Conservation (phyloP, 129 eudicot genomes). For the Tagetes patula region DNA sequence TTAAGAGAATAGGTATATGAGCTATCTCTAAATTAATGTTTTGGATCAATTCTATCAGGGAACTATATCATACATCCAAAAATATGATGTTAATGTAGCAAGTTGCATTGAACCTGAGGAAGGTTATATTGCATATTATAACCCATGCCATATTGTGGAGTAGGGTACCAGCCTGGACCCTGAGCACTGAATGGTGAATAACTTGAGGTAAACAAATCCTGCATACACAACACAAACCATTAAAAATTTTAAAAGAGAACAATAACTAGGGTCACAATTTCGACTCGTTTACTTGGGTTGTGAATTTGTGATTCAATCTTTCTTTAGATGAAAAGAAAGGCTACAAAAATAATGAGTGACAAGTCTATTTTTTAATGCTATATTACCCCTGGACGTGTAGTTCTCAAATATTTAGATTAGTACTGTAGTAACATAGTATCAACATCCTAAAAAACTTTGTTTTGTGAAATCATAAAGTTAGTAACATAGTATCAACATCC, state of each 20-base stretch:
- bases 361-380: background rate
- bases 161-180: constrained; percentile 72
- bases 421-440: background rate
- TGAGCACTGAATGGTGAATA: constrained; percentile 51
- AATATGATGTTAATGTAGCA: background rate
- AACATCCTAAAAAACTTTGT: background rate
- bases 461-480: background rate
- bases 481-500: background rate
- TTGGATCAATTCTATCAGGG: background rate
- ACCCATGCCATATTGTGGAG: constrained; percentile 57
- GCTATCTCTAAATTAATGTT: background rate
- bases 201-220: constrained; percentile 73
- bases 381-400: background rate
- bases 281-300: background rate
- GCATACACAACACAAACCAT: constrained; percentile 15
- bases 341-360: background rate
- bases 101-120: constrained; percentile 46
- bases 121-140: constrained; percentile 61
- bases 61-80: background rate
- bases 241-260: background rate
- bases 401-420: background rate
- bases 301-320: background rate
- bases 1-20: background rate
- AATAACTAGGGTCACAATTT: background rate
- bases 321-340: background rate